A percentile compares a stretch with the other conserved stretches of the same genome.
Evolutionary conservation across 1,284 basidiomycete genomes (phyloP).

Genomic region (Malassezia caprae): DNA sequence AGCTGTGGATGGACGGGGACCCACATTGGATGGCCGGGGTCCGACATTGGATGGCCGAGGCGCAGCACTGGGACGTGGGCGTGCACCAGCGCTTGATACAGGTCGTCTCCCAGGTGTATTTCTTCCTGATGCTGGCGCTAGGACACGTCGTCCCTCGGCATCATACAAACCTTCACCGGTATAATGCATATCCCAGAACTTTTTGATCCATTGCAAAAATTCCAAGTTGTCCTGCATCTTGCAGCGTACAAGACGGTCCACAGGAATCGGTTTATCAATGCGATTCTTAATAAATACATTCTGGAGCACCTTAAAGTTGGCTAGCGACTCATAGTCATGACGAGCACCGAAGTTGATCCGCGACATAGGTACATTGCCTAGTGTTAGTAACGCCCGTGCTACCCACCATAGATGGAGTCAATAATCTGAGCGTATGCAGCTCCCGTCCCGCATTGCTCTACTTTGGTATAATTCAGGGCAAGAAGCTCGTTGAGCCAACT

Average conservation of each 20-base stretch:
- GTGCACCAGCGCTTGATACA: slow-evolving; percentile 9
- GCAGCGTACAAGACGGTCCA: slow-evolving; percentile 87
- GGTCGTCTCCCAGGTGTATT: background rate
- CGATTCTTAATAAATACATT: slow-evolving; percentile 54
- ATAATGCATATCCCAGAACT: slow-evolving; percentile 88
- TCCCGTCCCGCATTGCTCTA: slow-evolving; percentile 62
- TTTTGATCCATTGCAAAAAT: slow-evolving; percentile 93
- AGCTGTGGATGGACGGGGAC: slow-evolving; percentile 4
- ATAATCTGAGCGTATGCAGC: slow-evolving; percentile 55
- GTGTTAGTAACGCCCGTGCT: background rate
- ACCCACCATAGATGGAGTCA: slow-evolving; percentile 77
- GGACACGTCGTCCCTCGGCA: slow-evolving; percentile 61
- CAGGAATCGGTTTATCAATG: slow-evolving; percentile 92
- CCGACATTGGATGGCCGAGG: background rate
- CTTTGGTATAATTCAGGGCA: slow-evolving; percentile 77
- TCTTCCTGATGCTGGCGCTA: slow-evolving; percentile 23
- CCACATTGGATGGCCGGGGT: background rate
- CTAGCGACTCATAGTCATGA: slow-evolving; percentile 90
- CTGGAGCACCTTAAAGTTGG: slow-evolving; percentile 91
- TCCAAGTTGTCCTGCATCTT: slow-evolving; percentile 99
- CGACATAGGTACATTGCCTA: slow-evolving; percentile 40
- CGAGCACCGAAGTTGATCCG: slow-evolving; percentile 43
- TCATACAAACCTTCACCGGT: slow-evolving; percentile 74
- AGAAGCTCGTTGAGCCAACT: slow-evolving; percentile 90
- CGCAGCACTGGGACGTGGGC: slow-evolving; percentile 3